These are phyloP conservation scores for Inonotus hispidus DNA, from an alignment of 1,284 basidiomycete species.

Conservation along the genomic window DNA sequence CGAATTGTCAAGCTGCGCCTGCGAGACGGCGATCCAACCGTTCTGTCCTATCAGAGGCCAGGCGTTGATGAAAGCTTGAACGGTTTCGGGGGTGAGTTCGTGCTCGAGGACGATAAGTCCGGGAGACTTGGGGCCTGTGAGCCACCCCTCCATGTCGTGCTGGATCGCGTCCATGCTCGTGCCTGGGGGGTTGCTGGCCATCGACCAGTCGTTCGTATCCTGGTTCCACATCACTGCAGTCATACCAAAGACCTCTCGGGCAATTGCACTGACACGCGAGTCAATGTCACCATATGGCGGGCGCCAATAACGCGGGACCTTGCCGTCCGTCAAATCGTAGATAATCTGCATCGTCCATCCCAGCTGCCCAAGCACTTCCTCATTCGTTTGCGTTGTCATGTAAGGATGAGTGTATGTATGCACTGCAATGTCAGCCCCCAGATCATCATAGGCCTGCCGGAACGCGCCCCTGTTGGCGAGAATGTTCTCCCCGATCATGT, in stretches of 20 bases:
- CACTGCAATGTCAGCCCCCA: slow-evolving; percentile 36
- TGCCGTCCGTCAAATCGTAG: slow-evolving; percentile 73
- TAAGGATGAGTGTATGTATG: slow-evolving; percentile 81
- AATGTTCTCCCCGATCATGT: slow-evolving; percentile 78
- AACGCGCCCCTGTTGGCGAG: slow-evolving; percentile 51
- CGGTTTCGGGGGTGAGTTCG: slow-evolving; percentile 60
- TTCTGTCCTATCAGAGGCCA: slow-evolving; percentile 60
- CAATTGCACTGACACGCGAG: slow-evolving; percentile 67
- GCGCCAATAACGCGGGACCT: slow-evolving; percentile 67
- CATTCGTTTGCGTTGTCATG: slow-evolving; percentile 74
- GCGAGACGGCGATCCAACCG: slow-evolving; percentile 61
- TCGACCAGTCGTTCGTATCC: slow-evolving; percentile 68
- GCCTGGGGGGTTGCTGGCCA: slow-evolving; percentile 34
- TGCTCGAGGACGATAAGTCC: slow-evolving; percentile 84
- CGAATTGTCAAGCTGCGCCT: slow-evolving; percentile 28
- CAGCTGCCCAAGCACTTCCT: slow-evolving; percentile 69
- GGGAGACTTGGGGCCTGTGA: slow-evolving; percentile 58
- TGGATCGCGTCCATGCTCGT: slow-evolving; percentile 42
- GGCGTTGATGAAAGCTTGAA: slow-evolving; percentile 63
- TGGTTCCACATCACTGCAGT: slow-evolving; percentile 75
- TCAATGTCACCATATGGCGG: slow-evolving; percentile 79
- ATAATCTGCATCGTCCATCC: slow-evolving; percentile 84
- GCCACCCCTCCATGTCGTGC: slow-evolving; percentile 46
- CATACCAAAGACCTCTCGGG: slow-evolving; percentile 65
- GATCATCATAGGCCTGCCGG: slow-evolving; percentile 41